Conservation (phyloP, 441 rosid species). For the Syzygium syzygioides region DNA sequence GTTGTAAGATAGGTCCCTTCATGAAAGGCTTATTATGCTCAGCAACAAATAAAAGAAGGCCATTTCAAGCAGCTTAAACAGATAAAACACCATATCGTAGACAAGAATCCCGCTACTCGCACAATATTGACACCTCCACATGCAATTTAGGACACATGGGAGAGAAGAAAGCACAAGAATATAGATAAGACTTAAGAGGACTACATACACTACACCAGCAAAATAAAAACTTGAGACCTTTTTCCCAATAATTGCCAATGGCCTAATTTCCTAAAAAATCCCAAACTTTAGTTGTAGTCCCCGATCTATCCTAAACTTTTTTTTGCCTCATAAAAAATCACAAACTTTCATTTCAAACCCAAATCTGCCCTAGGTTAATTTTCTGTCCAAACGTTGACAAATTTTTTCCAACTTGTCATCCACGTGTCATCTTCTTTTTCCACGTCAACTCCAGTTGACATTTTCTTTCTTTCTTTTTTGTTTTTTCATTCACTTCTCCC, state of each 20-base stretch:
- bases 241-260: background rate
- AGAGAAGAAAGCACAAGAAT: background rate
- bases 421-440: too few relatives aligned
- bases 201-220: background rate
- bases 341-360: too few relatives aligned
- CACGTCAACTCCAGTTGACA: too few relatives aligned
- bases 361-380: too few relatives aligned
- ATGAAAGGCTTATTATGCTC: background rate
- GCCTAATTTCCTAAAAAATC: too few relatives aligned
- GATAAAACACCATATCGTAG: background rate
- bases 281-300: too few relatives aligned
- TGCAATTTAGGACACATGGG: background rate
- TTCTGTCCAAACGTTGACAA: too few relatives aligned
- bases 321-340: too few relatives aligned
- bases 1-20: slow-evolving; percentile 81
- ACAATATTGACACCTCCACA: background rate
- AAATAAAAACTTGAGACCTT: background rate
- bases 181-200: background rate
- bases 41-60: background rate
- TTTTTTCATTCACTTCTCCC: too few relatives aligned
- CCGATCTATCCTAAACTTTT: too few relatives aligned
- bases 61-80: background rate
- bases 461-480: too few relatives aligned
- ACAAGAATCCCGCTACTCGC: background rate
- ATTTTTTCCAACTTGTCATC: too few relatives aligned